These are phyloP conservation scores for Komagataea norvegica DNA, from an alignment of 1,139 yeast genomes.

Conservation along the genomic window DNA sequence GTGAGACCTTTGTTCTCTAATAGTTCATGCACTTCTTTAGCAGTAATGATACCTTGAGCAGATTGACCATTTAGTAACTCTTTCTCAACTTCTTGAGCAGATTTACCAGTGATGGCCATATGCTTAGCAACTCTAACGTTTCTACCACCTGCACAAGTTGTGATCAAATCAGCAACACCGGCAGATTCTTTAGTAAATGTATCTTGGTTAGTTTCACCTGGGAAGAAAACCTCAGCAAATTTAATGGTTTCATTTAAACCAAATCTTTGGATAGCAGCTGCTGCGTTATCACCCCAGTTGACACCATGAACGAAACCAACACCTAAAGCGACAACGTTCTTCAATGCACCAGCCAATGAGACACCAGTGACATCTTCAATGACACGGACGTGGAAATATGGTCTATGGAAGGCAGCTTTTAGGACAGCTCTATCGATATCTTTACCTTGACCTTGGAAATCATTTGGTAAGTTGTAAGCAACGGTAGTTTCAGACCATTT, in stretches of 20 bases:
- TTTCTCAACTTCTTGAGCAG: conserved; percentile 73
- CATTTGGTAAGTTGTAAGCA: conserved; percentile 68
- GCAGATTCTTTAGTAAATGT: conserved; percentile 85
- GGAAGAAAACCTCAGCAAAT: conserved; percentile 65
- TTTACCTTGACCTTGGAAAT: conserved; percentile 59
- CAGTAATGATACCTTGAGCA: conserved; percentile 82
- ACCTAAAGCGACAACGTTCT: conserved; percentile 82
- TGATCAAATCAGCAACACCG: conserved; percentile 89
- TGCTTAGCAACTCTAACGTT: conserved; percentile 78
- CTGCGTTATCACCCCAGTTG: conserved; percentile 94
- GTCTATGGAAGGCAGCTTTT: conserved; percentile 77
- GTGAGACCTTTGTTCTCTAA: conserved; percentile 50
- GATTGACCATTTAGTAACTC: conserved; percentile 79
- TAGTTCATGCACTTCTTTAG: conserved; percentile 77
- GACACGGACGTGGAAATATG: conserved; percentile 84
- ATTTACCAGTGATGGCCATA: conserved; percentile 61
- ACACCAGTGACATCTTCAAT: conserved; percentile 78
- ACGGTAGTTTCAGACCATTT: conserved; percentile 90
- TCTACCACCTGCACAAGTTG: conserved; percentile 89
- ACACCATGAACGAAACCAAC: conserved; percentile 90
- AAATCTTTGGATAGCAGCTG: conserved; percentile 87
- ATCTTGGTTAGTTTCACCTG: conserved; percentile 34
- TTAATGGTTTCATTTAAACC: conserved; percentile 76
- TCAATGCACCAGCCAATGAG: conserved; percentile 84
- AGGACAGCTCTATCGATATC: conserved; percentile 62